Evolutionary conservation across 345 rosid genomes (phyloP).

Genomic region (Kandelia obovata): DNA sequence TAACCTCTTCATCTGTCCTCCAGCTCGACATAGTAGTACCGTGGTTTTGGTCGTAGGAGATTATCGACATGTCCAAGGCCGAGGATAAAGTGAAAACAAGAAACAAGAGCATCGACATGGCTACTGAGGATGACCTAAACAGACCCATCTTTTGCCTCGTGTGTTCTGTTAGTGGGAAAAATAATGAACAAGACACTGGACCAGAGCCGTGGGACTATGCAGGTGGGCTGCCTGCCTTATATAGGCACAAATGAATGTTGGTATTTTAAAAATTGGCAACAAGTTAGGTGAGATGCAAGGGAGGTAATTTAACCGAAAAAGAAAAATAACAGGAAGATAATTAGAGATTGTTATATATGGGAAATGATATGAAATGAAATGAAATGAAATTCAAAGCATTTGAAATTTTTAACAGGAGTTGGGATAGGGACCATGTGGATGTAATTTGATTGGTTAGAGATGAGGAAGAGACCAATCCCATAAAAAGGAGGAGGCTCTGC

Average conservation of each 20-base stretch:
- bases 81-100: slow-evolving; percentile 45
- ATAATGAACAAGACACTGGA: neutral
- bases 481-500: neutral
- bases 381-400: neutral
- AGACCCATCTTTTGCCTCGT: slow-evolving; percentile 35
- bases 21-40: slow-evolving; percentile 28
- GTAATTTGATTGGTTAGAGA: slow-evolving; percentile 11
- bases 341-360: neutral
- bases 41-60: slow-evolving; percentile 60
- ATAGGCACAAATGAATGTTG: neutral
- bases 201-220: neutral
- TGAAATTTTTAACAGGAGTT: neutral
- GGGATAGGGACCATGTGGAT: slow-evolving; percentile 13
- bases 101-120: slow-evolving; percentile 31
- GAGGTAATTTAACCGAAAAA: neutral
- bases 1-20: slow-evolving; percentile 70
- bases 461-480: neutral
- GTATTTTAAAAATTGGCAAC: neutral
- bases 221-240: neutral
- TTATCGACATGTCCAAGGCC: slow-evolving; percentile 74
- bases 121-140: slow-evolving; percentile 15
- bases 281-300: neutral
- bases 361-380: neutral
- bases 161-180: neutral
- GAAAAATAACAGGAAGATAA: no score